Evolutionary conservation across 352 stramenopile genomes (phyloP), one percentile per base, ranked within the genome.

Genomic region (Phytophthora uliginosa): DNA sequence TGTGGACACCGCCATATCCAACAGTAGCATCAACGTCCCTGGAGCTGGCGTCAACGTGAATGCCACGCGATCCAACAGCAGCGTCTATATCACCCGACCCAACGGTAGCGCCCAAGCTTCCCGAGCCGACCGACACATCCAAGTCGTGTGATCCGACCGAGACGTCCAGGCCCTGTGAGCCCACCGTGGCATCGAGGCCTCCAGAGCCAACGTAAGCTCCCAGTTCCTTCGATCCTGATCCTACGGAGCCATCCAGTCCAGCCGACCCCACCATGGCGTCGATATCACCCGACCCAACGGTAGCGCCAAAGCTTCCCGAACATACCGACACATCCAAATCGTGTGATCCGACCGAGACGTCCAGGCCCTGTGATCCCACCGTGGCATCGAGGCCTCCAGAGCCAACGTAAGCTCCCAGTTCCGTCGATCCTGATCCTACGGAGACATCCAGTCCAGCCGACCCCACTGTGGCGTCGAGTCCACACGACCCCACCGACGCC

Each of bases 401-500:
- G 18, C 45, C 45, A 28, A 28, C n/a, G 45, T 52, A 26, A 17
- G 45, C 45, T 7, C n/a, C 45, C 15, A 52, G 9, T 28, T 17
- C 45, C 7, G n/a, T n/a, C 45, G 45, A 52, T 51, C 45, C 45
- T 24, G 45, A 51, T 26, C 45, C 45, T 51, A 51, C 45, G 6
- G 45, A 22, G 18, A 51, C 45, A 26, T 24, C 45, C 17, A 51
- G 4, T 15, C 42, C 59, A 42, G 33, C 31, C 8, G 60, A 64
- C 2, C 38, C 66, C 3, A 66, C 71, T 3, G 60, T 65, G 2
- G 52, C 66, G 5, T 62, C 71, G 28, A 69, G 7, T 9, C 51
- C 61, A 34, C 45, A 24, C 3, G 71, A 77, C 8, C 71, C 71
- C 17, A 71, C 66, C 7, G 55, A 54, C 26, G 63, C 40, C 22